These are phyloP conservation scores for Eucalyptus virginea DNA, from an alignment of 345 rosid species.

Conservation along the genomic window DNA sequence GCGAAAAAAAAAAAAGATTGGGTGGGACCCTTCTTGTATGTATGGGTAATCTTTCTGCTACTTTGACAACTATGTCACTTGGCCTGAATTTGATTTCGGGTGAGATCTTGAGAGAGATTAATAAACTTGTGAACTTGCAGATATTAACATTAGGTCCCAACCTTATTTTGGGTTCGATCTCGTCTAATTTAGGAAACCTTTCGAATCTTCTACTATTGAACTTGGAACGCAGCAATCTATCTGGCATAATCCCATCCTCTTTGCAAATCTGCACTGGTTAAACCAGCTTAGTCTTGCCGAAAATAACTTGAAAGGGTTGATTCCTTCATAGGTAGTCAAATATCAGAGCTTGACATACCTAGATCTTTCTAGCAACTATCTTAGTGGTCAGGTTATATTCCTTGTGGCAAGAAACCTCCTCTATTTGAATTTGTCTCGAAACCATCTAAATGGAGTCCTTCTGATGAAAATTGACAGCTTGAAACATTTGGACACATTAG, in stretches of 20 bases:
- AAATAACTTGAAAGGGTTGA: background rate
- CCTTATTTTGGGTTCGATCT: fast-evolving
- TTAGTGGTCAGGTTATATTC: background rate
- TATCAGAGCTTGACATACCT: background rate
- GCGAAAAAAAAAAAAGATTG: fast-evolving
- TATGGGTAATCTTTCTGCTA: fast-evolving
- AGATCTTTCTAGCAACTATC: background rate
- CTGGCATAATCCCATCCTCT: too few species aligned
- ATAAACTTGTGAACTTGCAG: too few species aligned
- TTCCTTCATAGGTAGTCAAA: background rate
- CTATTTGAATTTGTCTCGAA: background rate
- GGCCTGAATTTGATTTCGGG: fast-evolving
- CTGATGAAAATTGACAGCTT: background rate
- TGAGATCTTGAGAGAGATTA: too few species aligned
- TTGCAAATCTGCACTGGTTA: background rate
- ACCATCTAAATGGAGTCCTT: background rate
- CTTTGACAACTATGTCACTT: fast-evolving
- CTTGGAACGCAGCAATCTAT: fast-evolving
- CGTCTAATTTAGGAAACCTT: background rate
- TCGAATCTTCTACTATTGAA: fast-evolving
- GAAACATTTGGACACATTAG: background rate
- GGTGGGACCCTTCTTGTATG: too few species aligned
- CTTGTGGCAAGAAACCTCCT: background rate
- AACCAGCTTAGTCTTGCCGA: background rate
- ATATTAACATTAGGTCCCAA: fast-evolving